phyloP scores from a whole-genome alignment of 148 eudicot genomes.

The Rhododendron vialii region DNA sequence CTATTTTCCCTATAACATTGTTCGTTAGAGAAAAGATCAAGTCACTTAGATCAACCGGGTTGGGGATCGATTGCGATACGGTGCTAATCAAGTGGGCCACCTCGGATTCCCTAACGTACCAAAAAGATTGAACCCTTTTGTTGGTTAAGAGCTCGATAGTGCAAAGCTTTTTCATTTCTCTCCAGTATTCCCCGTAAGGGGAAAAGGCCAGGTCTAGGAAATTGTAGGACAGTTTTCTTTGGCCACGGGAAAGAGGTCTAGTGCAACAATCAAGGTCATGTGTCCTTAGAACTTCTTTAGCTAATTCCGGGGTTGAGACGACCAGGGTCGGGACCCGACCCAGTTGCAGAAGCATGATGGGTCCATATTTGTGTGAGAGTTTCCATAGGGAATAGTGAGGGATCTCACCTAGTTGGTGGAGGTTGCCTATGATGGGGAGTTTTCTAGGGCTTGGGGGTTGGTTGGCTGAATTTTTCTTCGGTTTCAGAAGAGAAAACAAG shows the following conservation, averaged over 20 bases:
- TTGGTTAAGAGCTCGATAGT: background rate
- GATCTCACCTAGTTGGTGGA: background rate
- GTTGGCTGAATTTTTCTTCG: background rate
- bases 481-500: background rate
- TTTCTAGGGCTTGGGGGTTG: conserved; percentile 8
- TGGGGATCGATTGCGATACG: background rate
- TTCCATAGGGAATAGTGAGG: conserved; percentile 5
- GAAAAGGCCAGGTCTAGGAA: background rate
- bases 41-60: background rate
- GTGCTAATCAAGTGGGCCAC: background rate
- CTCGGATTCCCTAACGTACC: background rate
- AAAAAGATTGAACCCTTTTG: conserved; percentile 5
- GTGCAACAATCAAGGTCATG: conserved; percentile 5
- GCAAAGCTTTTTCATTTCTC: background rate
- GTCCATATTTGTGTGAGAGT: conserved; percentile 5
- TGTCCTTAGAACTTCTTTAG: background rate
- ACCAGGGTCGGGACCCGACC: conserved; percentile 4
- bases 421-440: conserved; percentile 6
- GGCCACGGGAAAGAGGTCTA: background rate
- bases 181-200: background rate
- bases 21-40: background rate
- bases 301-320: background rate
- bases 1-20: conserved; percentile 1
- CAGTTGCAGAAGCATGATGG: conserved; percentile 2
- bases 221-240: background rate